A percentile compares a stretch with the other conserved stretches of the same genome.
Evolutionary conservation across 2,329 filamentous ascomycete species (phyloP).

Genomic region (Talaromyces rugulosus): DNA sequence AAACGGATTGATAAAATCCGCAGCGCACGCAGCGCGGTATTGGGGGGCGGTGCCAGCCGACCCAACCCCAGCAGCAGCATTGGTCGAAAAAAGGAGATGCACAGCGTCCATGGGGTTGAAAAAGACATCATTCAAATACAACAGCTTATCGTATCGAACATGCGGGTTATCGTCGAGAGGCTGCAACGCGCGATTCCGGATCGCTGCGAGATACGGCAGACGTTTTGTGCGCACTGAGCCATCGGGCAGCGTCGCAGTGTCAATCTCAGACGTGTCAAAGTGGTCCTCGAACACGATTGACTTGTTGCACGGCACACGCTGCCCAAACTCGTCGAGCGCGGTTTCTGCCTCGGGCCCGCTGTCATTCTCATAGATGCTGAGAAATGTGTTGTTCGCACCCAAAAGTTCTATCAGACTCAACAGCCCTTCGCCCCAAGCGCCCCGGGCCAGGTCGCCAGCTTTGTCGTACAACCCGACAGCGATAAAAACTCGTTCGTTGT

Average conservation of each 20-base stretch:
- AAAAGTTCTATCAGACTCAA: slow-evolving; percentile 61
- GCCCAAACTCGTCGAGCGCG: slow-evolving; percentile 52
- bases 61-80: slow-evolving; percentile 33
- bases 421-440: slow-evolving; percentile 61
- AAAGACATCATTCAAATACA: slow-evolving; percentile 65
- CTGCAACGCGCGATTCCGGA: slow-evolving; percentile 65
- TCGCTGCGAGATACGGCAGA: slow-evolving; percentile 68
- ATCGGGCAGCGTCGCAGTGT: slow-evolving; percentile 50
- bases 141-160: slow-evolving; percentile 51
- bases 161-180: slow-evolving; percentile 49
- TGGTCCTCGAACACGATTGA: slow-evolving; percentile 58
- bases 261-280: slow-evolving; percentile 54
- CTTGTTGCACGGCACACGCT: slow-evolving; percentile 47
- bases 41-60: slow-evolving; percentile 49
- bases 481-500: slow-evolving; percentile 67
- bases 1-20: slow-evolving; percentile 71
- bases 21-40: slow-evolving; percentile 68
- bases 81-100: slow-evolving; percentile 60
- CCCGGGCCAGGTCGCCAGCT: slow-evolving; percentile 56
- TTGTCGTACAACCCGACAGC: slow-evolving; percentile 67
- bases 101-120: slow-evolving; percentile 57
- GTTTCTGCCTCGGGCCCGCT: slow-evolving; percentile 53
- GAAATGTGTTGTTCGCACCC: slow-evolving; percentile 63
- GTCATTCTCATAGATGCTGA: slow-evolving; percentile 72
- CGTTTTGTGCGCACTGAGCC: slow-evolving; percentile 63